A percentile compares a stretch with the other conserved stretches of the same genome.
These are phyloP conservation scores for Mrakiaceae sp. DNA, from an alignment of 1,284 basidiomycete genomes.

Conservation along the genomic window DNA sequence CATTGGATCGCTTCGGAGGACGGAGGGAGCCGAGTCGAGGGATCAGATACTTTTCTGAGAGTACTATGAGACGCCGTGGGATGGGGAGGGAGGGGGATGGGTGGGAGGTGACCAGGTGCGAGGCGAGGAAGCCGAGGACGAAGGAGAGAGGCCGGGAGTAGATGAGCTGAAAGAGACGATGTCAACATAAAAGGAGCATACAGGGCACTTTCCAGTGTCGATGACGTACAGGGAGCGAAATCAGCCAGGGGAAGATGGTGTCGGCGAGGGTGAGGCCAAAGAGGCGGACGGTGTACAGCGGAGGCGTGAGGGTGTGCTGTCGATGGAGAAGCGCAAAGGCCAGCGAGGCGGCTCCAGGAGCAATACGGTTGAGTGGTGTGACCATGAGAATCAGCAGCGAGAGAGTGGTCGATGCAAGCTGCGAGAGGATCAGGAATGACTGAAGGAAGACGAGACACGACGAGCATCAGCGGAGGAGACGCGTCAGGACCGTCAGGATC, in stretches of 20 bases:
- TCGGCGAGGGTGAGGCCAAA: not conserved
- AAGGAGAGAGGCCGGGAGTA: not conserved
- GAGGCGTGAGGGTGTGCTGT: not conserved
- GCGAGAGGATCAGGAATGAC: constrained; percentile 1
- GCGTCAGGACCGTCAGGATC: not conserved
- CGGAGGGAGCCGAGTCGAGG: not conserved
- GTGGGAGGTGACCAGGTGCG: not conserved
- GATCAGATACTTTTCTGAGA: not conserved
- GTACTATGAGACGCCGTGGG: not conserved
- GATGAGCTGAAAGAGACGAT: not conserved
- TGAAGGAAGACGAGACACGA: not conserved
- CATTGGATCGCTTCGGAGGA: not conserved
- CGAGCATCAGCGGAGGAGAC: not conserved
- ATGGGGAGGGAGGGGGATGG: not conserved
- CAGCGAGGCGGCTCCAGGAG: not conserved
- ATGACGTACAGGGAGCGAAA: not conserved
- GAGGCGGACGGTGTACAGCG: not conserved
- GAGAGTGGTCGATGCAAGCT: not conserved
- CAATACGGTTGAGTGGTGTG: not conserved
- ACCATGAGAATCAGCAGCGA: not conserved
- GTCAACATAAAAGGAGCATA: not conserved
- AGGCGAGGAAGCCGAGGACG: not conserved
- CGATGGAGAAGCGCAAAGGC: not conserved
- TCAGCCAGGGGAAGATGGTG: not conserved
- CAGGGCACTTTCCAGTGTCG: not conserved